phyloP scores from a whole-genome alignment of 345 rosid species.

The Corchorus olitorius region DNA sequence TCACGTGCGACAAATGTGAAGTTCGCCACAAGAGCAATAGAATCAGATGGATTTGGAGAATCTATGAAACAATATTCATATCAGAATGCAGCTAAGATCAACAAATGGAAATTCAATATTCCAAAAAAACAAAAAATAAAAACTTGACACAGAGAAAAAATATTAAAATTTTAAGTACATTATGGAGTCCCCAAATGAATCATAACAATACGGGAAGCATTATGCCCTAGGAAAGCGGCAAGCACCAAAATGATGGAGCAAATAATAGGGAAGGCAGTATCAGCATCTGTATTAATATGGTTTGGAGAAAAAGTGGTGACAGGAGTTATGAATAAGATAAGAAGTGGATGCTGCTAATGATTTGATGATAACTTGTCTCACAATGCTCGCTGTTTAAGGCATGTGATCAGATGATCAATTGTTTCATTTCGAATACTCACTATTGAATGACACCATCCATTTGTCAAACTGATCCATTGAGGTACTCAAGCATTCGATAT shows the following conservation, averaged over 20 bases:
- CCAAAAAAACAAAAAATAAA: not conserved
- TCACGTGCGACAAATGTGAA: constrained; percentile 93
- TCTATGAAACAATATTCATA: constrained; percentile 8
- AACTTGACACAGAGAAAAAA: not conserved
- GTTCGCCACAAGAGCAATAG: constrained; percentile 71
- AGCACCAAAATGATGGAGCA: too few species aligned
- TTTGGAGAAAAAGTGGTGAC: too few species aligned
- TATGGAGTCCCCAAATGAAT: not conserved
- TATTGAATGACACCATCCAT: not conserved
- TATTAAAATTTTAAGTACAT: not conserved
- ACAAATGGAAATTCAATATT: not conserved
- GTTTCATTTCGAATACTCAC: too few species aligned
- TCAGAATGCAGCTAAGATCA: not conserved
- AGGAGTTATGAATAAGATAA: too few species aligned
- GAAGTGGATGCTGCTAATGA: too few species aligned
- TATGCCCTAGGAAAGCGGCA: too few species aligned
- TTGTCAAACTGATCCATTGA: not conserved
- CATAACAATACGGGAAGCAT: too few species aligned
- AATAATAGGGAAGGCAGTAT: not conserved
- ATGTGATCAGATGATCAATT: too few species aligned
- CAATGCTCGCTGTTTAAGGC: too few species aligned
- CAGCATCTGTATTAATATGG: too few species aligned
- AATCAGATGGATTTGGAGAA: constrained; percentile 49
- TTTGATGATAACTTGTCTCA: too few species aligned
- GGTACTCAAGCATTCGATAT: not conserved